Conservation (phyloP, 768 basidiomycete genomes). For the Boletus sp. region DNA sequence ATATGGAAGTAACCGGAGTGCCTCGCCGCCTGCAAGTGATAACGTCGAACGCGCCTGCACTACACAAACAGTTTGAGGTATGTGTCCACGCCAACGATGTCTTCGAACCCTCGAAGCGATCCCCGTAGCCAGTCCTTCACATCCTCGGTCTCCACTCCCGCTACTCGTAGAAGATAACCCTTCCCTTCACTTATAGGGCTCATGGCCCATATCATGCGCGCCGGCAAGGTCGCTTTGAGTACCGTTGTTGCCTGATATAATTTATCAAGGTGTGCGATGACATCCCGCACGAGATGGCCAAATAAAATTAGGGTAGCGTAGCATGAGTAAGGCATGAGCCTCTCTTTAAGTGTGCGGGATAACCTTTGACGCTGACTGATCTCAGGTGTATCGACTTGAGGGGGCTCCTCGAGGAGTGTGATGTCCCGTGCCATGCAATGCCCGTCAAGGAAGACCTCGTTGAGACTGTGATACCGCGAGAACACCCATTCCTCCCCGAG, state of each 20-base stretch:
- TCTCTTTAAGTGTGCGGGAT: slow-evolving; percentile 50
- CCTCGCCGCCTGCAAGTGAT: too few species aligned
- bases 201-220: slow-evolving; percentile 78
- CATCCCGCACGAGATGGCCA: slow-evolving; percentile 55
- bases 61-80: slow-evolving; percentile 63
- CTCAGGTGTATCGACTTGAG: slow-evolving; percentile 4
- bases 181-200: slow-evolving; percentile 49
- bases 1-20: background rate
- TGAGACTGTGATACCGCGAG: slow-evolving; percentile 76
- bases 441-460: slow-evolving; percentile 72
- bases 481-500: slow-evolving; percentile 90
- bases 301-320: slow-evolving; percentile 84
- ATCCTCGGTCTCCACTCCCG: slow-evolving; percentile 71
- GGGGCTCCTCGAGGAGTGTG: slow-evolving; percentile 62
- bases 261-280: slow-evolving; percentile 46
- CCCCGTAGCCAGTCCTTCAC: slow-evolving; percentile 69
- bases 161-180: slow-evolving; percentile 66
- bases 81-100: slow-evolving; percentile 57
- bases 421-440: slow-evolving; percentile 72
- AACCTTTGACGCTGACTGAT: slow-evolving; percentile 24
- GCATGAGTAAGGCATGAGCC: slow-evolving; percentile 79
- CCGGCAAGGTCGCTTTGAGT: slow-evolving; percentile 51
- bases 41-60: too few species aligned
- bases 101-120: slow-evolving; percentile 48
- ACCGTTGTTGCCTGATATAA: slow-evolving; percentile 57